Evolutionary conservation across 371 early-diverging fungal genomes (phyloP), one percentile per base, ranked within the genome.

Genomic region (Zychaea mexicana): DNA sequence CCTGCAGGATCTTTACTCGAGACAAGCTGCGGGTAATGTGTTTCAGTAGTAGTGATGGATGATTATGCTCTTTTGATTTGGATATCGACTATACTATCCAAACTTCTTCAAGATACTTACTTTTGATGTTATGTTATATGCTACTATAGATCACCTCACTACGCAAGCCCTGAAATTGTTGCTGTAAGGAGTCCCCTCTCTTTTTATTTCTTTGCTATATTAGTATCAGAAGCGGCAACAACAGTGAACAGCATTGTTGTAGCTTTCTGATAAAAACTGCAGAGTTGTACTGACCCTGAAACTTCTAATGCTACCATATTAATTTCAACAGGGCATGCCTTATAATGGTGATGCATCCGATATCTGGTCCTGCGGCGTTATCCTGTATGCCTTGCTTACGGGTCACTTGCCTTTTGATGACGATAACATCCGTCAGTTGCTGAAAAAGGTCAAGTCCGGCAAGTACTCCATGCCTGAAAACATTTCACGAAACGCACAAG

Each of bases 81-180:
- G n/a, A n/a, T n/a, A n/a, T n/a, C n/a, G n/a, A n/a, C n/a, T n/a
- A n/a, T n/a, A n/a, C n/a, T n/a, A n/a, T n/a, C n/a, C n/a, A n/a
- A n/a, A n/a, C n/a, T n/a, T n/a, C n/a, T n/a, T n/a, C n/a, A n/a
- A n/a, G n/a, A n/a, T n/a, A n/a, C n/a, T n/a, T n/a, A n/a, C n/a
- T n/a, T n/a, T n/a, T n/a, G n/a, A n/a, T n/a, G n/a, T n/a, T n/a
- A n/a, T n/a, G n/a, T n/a, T n/a, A n/a, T n/a, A n/a, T n/a, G 19
- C 38, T 52, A 74, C 72, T 61, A 66, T 62, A 79, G 92, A 2
- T 94, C 94, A 19, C 93, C 96, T 21, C 95, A 96, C 70, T 96
- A 96, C 83, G 96, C 96, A 42, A 90, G 92, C 61, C 98, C 98
- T 28, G 98, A 97, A 78, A 91, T 97, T 63, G 92, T 96, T 57